A percentile compares a stretch with the other conserved stretches of the same genome.
These are phyloP conservation scores for Hanseniaspora occidentalis DNA, from an alignment of 805 yeast species.

Conservation along the genomic window DNA sequence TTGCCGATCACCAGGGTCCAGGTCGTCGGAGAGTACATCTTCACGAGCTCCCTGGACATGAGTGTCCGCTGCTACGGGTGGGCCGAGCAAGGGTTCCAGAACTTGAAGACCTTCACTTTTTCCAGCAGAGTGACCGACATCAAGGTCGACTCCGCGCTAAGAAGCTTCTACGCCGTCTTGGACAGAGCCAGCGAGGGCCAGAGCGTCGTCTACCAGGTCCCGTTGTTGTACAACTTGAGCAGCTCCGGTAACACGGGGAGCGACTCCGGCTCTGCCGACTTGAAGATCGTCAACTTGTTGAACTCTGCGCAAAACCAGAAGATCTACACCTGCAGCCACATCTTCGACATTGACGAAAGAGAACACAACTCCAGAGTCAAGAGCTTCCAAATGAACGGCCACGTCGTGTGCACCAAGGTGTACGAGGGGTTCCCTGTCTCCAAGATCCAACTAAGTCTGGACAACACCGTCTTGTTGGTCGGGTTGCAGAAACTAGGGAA, in stretches of 20 bases:
- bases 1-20: conserved; percentile 38
- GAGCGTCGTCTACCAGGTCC: conserved; percentile 5
- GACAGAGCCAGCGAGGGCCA: conserved; percentile 35
- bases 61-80: conserved; percentile 64
- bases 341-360: conserved; percentile 24
- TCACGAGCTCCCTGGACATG: conserved; percentile 59
- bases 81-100: conserved; percentile 12
- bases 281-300: conserved; percentile 24
- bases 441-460: conserved; percentile 48
- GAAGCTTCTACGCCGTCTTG: conserved; percentile 63
- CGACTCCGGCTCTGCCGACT: neutral
- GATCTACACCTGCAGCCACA: conserved; percentile 37
- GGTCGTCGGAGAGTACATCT: conserved; percentile 48
- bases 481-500: conserved; percentile 65
- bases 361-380: conserved; percentile 10
- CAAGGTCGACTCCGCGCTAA: conserved; percentile 64
- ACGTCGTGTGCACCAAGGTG: conserved; percentile 16
- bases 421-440: conserved; percentile 30
- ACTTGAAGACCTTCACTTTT: conserved; percentile 63
- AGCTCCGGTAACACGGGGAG: neutral
- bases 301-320: conserved; percentile 34
- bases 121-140: conserved; percentile 44
- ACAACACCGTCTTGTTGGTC: conserved; percentile 57
- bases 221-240: conserved; percentile 20
- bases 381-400: conserved; percentile 14